Base-by-base conservation (phyloP, 768 basidiomycete genomes). In the Serendipita sp. region DNA sequence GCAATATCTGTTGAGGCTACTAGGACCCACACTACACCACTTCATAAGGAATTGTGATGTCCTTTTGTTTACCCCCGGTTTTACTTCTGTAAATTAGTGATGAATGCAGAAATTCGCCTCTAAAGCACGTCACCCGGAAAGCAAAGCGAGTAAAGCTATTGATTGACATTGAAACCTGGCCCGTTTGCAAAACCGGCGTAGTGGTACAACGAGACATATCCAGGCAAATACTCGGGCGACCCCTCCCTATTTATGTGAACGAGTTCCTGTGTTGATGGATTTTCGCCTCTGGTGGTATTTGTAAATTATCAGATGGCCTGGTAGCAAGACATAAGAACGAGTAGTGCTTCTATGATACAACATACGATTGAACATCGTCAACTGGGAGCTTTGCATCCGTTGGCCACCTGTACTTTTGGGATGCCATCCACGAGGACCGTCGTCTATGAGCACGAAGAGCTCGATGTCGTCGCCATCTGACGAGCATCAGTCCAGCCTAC, bases 381-480 rank as follows among this genome's bases (percentile, higher is more conserved):
- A 36, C 4, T 28, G 18, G 28, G 10, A 4, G 16, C 35, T 60
- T 60, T 10, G 28, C 34, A 60, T 60, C 56, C 28, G 30, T 8
- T 10, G 23, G 28, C 56, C 56, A 60, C 34, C 32, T 60, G 18
- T 34, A 60, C n/a, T 60, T 60, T 10, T 60, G 28, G 10, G 56
- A 60, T 28, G 56, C 56, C 56, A 38, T 38, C 56, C 56, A 60
- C 11, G 56, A 30, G 16, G 16, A 5, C 10, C 56, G 56, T 34
- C 56, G 56, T n/a, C 56, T 60, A 60, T 60, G 56, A n/a, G 56
- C 56, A 35, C 34, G 18, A n/a, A 60, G 36, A 60, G 56, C 56
- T n/a, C 56, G 11, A 10, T 34, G 23, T n/a, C 56, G 18, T 34
- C 56, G 56, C 34, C 56, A 30, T 35, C 56, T 60, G 34, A 60